A percentile compares a stretch with the other conserved stretches of the same genome.
phyloP scores from a whole-genome alignment of 2,329 filamentous ascomycete species.

The Trichoderma brevicompactum region DNA sequence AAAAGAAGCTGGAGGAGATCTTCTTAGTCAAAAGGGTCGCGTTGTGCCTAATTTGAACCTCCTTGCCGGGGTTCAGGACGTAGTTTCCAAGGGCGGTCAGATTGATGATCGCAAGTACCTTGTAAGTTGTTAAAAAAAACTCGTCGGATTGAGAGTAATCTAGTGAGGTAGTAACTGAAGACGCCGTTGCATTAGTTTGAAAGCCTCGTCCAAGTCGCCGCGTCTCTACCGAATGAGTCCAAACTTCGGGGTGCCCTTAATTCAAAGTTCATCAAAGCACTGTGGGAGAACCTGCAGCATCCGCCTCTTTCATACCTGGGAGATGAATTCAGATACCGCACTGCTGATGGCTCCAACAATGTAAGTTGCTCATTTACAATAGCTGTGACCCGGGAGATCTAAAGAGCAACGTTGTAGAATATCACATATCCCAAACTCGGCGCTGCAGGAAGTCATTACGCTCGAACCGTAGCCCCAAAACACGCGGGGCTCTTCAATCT shows the following conservation, averaged over 20 bases:
- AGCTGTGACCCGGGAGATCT: background rate
- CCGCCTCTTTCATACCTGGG: slow-evolving; percentile 35
- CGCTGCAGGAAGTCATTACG: slow-evolving; percentile 39
- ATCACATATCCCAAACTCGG: slow-evolving; percentile 38
- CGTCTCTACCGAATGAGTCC: slow-evolving; percentile 8
- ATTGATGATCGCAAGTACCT: slow-evolving; percentile 8
- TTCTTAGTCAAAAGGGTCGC: background rate
- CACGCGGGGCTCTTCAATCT: slow-evolving; percentile 35
- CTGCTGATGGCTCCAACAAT: slow-evolving; percentile 39
- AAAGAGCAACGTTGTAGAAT: slow-evolving; percentile 25
- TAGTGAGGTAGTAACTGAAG: background rate
- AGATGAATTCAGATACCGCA: slow-evolving; percentile 36
- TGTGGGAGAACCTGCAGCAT: slow-evolving; percentile 15
- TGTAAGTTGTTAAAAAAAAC: background rate
- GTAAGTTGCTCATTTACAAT: background rate
- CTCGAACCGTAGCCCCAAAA: slow-evolving; percentile 38
- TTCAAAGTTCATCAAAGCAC: background rate
- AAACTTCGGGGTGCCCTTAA: background rate
- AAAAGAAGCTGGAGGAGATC: background rate
- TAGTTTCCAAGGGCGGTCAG: background rate
- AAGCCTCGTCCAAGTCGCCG: background rate
- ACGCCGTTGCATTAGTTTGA: background rate
- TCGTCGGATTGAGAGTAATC: background rate
- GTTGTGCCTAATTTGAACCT: background rate
- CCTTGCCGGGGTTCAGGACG: background rate